A percentile compares a stretch with the other conserved stretches of the same genome.
These are phyloP conservation scores for Backusella mclennaniae DNA, from an alignment of 192 early-diverging fungal species.

Conservation along the genomic window DNA sequence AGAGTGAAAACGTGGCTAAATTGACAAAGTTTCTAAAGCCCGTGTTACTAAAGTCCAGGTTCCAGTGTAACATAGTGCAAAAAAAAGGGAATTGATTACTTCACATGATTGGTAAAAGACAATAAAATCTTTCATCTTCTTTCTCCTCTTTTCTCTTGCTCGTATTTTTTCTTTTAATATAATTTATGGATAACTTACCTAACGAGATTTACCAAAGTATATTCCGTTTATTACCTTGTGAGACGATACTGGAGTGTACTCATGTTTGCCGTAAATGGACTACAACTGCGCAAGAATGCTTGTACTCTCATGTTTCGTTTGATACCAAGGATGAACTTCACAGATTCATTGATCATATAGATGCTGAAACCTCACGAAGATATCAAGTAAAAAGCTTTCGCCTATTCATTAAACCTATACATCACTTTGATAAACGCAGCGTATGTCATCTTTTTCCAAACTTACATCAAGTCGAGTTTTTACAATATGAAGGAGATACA, in stretches of 20 bases:
- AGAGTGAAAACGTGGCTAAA: no score
- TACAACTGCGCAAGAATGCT: not conserved
- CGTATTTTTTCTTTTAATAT: no score
- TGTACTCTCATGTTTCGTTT: not conserved
- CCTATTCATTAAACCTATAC: not conserved
- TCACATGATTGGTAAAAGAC: not conserved
- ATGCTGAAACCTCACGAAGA: not conserved
- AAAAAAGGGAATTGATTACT: not conserved
- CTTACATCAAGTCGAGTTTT: not conserved
- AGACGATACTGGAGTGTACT: not conserved
- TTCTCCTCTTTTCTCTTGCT: not conserved
- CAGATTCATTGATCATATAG: not conserved
- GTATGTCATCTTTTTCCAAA: not conserved
- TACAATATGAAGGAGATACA: not conserved
- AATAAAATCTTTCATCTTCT: not conserved
- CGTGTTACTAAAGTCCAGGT: no score
- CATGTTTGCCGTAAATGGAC: not conserved
- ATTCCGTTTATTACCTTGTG: not conserved
- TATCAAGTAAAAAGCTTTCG: not conserved
- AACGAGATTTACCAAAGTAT: not conserved
- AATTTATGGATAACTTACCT: not conserved
- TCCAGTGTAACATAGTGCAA: not conserved
- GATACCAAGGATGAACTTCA: not conserved
- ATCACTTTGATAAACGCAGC: not conserved
- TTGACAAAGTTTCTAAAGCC: no score